Conservation (phyloP, 148 eudicot species). For the Amaranthus cruentus region DNA sequence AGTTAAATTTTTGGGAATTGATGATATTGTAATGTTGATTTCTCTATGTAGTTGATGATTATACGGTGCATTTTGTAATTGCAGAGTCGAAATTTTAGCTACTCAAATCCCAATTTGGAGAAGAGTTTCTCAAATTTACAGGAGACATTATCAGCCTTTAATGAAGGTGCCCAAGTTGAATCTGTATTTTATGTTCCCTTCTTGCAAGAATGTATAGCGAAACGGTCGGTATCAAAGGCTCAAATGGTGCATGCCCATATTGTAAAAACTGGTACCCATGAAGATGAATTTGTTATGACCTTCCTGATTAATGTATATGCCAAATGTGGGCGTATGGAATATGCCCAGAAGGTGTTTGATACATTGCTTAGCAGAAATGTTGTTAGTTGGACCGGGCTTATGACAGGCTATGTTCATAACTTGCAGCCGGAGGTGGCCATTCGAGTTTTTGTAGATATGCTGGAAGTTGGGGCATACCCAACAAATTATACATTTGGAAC, state of each 20-base stretch:
- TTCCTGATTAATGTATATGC: conserved; percentile 61
- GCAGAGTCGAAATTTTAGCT: conserved; percentile 30
- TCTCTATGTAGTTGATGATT: background rate
- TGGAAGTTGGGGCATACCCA: conserved; percentile 53
- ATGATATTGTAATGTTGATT: background rate
- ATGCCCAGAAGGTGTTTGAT: conserved; percentile 56
- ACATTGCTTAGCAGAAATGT: conserved; percentile 50
- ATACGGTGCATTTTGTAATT: conserved; percentile 12
- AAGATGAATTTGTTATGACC: conserved; percentile 56
- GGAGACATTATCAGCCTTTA: conserved; percentile 34
- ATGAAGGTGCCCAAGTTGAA: conserved; percentile 35
- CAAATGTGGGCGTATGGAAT: conserved; percentile 52
- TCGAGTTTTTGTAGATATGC: conserved; percentile 45
- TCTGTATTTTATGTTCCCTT: conserved; percentile 48
- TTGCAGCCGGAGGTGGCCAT: conserved; percentile 47
- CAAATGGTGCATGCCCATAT: conserved; percentile 53
- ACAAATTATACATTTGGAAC: conserved; percentile 55
- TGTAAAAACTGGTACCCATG: conserved; percentile 46
- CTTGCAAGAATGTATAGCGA: conserved; percentile 51
- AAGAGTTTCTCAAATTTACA: conserved; percentile 28
- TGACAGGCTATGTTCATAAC: conserved; percentile 62
- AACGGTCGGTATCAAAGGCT: conserved; percentile 35
- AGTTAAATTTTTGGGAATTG: background rate
- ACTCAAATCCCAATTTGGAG: conserved; percentile 29
- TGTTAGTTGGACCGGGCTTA: conserved; percentile 67